Evolutionary conservation across 352 stramenopile genomes (phyloP).

Genomic region (Elongisporangium prolatum): DNA sequence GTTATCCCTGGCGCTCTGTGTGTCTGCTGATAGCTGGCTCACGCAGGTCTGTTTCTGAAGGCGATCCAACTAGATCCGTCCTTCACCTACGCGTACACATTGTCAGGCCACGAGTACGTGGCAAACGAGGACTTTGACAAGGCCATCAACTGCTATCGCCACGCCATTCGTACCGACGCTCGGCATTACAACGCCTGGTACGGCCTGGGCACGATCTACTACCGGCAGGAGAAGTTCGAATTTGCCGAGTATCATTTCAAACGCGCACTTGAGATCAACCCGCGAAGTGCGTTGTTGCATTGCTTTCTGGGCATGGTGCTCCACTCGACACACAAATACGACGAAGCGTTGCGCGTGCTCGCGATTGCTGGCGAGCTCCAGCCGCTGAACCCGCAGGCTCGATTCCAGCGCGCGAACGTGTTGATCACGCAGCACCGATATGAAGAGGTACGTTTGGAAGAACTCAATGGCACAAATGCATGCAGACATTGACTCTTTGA

Average conservation of each 20-base stretch:
- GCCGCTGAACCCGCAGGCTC: slow-evolving; percentile 90
- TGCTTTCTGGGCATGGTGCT: slow-evolving; percentile 96
- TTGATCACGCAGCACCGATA: slow-evolving; percentile 90
- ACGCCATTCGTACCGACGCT: slow-evolving; percentile 91
- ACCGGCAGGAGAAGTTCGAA: slow-evolving; percentile 97
- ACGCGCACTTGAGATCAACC: slow-evolving; percentile 92
- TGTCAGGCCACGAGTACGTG: slow-evolving; percentile 97
- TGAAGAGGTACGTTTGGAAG: slow-evolving; percentile 52
- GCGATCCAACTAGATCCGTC: slow-evolving; percentile 93
- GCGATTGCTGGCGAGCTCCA: slow-evolving; percentile 86
- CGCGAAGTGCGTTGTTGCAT: slow-evolving; percentile 90
- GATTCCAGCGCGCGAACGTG: slow-evolving; percentile 94
- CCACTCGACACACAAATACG: slow-evolving; percentile 85
- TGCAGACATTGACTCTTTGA: background rate
- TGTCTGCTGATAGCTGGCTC: background rate
- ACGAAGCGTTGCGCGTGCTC: slow-evolving; percentile 91
- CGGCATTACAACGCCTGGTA: slow-evolving; percentile 94
- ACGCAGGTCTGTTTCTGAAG: slow-evolving; percentile 14
- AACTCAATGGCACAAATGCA: background rate
- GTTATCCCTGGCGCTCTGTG: background rate
- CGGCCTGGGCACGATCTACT: slow-evolving; percentile 93
- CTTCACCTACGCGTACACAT: slow-evolving; percentile 97
- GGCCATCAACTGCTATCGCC: slow-evolving; percentile 93
- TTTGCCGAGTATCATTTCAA: slow-evolving; percentile 97
- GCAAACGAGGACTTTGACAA: slow-evolving; percentile 98